These are phyloP conservation scores for Trypethelium eluteriae DNA, from an alignment of 495 filamentous ascomycete species.

Conservation along the genomic window DNA sequence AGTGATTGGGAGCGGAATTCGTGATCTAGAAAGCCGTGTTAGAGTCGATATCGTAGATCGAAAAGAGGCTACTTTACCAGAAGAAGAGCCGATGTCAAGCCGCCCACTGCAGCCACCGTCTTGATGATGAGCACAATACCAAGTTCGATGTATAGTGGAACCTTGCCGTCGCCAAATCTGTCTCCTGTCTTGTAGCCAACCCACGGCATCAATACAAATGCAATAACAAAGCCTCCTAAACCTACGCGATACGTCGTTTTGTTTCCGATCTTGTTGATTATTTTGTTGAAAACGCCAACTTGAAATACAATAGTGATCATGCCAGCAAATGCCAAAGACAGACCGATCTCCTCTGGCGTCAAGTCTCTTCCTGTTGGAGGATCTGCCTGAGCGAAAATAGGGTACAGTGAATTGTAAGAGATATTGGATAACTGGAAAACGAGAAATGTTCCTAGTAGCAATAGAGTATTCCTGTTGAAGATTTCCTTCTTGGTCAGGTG, in stretches of 20 bases:
- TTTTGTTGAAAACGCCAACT: conserved; percentile 66
- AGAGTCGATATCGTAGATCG: conserved; percentile 2
- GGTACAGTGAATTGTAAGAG: conserved; percentile 82
- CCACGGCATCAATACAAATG: conserved; percentile 83
- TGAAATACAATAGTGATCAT: conserved; percentile 82
- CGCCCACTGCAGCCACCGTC: conserved; percentile 79
- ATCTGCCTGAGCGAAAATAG: conserved; percentile 72
- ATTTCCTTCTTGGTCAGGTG: conserved; percentile 33
- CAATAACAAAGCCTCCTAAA: conserved; percentile 71
- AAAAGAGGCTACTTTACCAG: conserved; percentile 49
- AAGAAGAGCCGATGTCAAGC: conserved; percentile 79
- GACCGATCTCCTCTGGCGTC: conserved; percentile 70
- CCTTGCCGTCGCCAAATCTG: conserved; percentile 33
- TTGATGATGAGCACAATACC: conserved; percentile 75
- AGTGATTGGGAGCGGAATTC: conserved; percentile 80
- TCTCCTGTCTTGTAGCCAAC: conserved; percentile 58
- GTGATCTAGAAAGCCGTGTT: conserved; percentile 57
- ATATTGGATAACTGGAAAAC: conserved; percentile 87
- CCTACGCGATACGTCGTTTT: conserved; percentile 70
- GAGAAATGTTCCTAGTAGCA: conserved; percentile 72
- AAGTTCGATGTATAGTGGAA: conserved; percentile 66
- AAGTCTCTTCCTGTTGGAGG: conserved; percentile 70
- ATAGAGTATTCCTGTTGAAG: conserved; percentile 69
- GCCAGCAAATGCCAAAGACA: conserved; percentile 79
- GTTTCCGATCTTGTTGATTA: conserved; percentile 79